phyloP scores from a whole-genome alignment of 176 grass and related monocot genomes.

The Aegilops sharonensis region DNA sequence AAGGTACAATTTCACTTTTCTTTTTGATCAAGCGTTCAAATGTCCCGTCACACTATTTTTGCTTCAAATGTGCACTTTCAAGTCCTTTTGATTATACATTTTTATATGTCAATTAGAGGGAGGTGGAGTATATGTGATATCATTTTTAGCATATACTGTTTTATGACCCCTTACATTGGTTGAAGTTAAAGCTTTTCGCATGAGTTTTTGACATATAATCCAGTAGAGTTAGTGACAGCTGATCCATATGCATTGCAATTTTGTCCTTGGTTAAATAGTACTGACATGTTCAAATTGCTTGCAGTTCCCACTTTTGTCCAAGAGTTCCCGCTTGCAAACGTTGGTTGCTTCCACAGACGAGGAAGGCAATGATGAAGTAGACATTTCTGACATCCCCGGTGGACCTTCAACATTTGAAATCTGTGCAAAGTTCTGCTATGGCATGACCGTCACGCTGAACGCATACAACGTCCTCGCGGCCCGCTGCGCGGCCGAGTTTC shows the following conservation, averaged over 20 bases:
- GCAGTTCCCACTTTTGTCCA: constrained; percentile 96
- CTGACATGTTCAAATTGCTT: constrained; percentile 2
- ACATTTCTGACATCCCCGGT: constrained; percentile 78
- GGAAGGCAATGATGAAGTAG: constrained; percentile 67
- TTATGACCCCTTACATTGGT: neutral
- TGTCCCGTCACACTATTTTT: neutral
- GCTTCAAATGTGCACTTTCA: neutral
- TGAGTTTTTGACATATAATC: neutral
- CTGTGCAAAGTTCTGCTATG: constrained; percentile 95
- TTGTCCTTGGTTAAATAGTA: neutral
- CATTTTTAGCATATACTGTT: neutral
- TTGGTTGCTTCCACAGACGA: constrained; percentile 63
- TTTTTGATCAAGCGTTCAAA: neutral
- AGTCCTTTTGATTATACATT: neutral
- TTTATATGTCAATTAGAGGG: neutral
- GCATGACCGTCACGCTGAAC: constrained; percentile 91
- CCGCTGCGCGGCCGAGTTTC: constrained; percentile 82
- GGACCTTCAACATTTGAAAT: constrained; percentile 89
- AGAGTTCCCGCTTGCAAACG: constrained; percentile 80
- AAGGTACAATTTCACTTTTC: constrained; percentile 47
- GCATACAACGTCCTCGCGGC: constrained; percentile 91
- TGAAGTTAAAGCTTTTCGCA: neutral
- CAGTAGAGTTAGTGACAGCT: neutral
- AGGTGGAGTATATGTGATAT: neutral
- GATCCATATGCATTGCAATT: neutral